These are phyloP conservation scores for Leucoagaricus sp. DNA, from an alignment of 1,284 basidiomycete species.

Conservation along the genomic window DNA sequence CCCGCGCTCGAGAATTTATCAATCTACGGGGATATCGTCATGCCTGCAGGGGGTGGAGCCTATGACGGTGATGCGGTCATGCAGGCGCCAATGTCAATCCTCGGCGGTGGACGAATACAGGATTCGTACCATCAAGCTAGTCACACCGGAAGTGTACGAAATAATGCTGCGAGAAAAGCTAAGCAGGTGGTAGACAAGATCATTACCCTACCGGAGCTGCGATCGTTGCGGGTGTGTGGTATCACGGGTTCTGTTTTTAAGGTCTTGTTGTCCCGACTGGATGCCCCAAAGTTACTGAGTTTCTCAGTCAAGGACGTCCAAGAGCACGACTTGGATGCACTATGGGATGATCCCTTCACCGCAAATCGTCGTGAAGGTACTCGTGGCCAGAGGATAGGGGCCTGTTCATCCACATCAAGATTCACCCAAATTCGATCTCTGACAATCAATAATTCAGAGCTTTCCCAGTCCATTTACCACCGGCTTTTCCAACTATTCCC, in stretches of 20 bases:
- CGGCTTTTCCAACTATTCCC: constrained; percentile 34
- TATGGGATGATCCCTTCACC: constrained; percentile 22
- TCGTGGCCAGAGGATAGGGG: background rate
- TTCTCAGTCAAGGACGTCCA: constrained; percentile 39
- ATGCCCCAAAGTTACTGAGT: constrained; percentile 36
- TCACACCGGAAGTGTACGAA: background rate
- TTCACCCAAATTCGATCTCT: constrained; percentile 35
- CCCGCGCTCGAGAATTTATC: constrained; percentile 37
- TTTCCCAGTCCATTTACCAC: constrained; percentile 32
- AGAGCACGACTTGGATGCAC: constrained; percentile 36
- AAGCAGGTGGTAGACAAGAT: constrained; percentile 1
- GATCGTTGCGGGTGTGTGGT: constrained; percentile 38
- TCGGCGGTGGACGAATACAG: background rate
- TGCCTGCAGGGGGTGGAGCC: background rate
- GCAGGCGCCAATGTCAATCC: background rate
- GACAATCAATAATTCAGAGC: constrained; percentile 37
- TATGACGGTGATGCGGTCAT: background rate
- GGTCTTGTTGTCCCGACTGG: constrained; percentile 32
- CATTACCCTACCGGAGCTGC: constrained; percentile 35
- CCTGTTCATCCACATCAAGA: constrained; percentile 17
- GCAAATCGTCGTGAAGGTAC: background rate
- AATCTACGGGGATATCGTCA: constrained; percentile 38
- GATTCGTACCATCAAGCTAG: background rate
- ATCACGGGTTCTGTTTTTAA: constrained; percentile 33
- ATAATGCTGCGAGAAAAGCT: background rate